phyloP scores from a whole-genome alignment of 2,329 filamentous ascomycete species.

The Pseudogymnoascus sp. region DNA sequence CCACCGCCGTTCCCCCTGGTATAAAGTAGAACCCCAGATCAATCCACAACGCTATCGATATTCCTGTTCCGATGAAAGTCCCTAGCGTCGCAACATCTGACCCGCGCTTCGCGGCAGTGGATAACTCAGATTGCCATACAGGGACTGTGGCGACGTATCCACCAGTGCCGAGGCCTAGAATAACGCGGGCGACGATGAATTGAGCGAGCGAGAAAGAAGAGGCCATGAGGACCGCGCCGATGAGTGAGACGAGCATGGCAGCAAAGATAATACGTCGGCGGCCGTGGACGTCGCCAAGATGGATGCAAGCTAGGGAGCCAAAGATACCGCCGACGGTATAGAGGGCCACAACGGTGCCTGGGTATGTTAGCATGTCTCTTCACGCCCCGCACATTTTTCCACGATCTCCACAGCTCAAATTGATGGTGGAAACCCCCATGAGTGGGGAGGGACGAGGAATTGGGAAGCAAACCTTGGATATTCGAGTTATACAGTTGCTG shows the following conservation, averaged over 20 bases:
- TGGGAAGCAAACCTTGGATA: conserved; percentile 21
- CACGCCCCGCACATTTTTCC: background rate
- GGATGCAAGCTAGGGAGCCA: conserved; percentile 32
- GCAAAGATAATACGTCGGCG: conserved; percentile 35
- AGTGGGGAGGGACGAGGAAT: background rate
- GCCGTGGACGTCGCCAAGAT: conserved; percentile 34
- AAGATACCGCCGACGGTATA: conserved; percentile 33
- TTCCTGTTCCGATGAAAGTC: conserved; percentile 31
- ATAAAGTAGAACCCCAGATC: conserved; percentile 37
- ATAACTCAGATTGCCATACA: conserved; percentile 35
- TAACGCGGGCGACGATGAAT: conserved; percentile 35
- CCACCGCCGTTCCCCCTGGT: conserved; percentile 23
- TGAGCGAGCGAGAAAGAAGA: conserved; percentile 35
- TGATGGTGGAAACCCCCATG: background rate
- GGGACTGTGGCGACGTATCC: conserved; percentile 36
- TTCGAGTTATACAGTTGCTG: conserved; percentile 35
- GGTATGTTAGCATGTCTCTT: conserved; percentile 12
- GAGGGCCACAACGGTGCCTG: conserved; percentile 31
- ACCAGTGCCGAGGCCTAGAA: conserved; percentile 35
- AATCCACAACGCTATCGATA: conserved; percentile 38
- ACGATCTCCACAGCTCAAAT: background rate
- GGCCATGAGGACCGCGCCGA: conserved; percentile 37
- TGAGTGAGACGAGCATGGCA: conserved; percentile 33
- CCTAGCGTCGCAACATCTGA: conserved; percentile 34
- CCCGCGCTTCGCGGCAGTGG: conserved; percentile 36